Evolutionary conservation across 1,284 basidiomycete species (phyloP), one percentile per base, ranked within the genome.

Genomic region (Schizophyllum amplum): DNA sequence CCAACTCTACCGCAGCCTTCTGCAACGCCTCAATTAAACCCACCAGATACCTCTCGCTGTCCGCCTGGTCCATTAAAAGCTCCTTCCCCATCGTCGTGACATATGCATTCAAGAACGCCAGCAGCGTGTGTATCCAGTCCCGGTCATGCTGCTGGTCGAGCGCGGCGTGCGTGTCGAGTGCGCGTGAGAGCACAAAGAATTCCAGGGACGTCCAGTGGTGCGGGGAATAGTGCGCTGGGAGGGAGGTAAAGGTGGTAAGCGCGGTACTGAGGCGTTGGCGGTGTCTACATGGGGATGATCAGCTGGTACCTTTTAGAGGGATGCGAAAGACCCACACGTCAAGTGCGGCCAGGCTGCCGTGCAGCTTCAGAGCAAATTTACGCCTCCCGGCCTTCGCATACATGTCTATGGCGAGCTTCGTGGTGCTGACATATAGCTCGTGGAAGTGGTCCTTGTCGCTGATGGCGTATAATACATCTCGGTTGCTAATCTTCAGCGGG

Each of bases 361-460:
- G 91, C 51, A 97, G 72, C 64, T 89, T 88, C 48, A 95, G 72
- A 1, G 91, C 90, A 64, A 90, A 92, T 65, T 95, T 90, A 52
- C 86, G 80, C 53, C 94, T 82, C 4, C 87, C 87, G 15, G 89
- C 86, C 58, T 83, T 85, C 49, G 84, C 85, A 65, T 93, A 97
- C 58, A 89, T 79, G 50, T 90, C 84, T 52, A 96, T 87, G 6
- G 91, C 86, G 52, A 87, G 84, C 64, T 91, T 90, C 1, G 91
- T 92, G 27, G 87, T 69, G 15, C 72, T 72, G 15, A 84, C 73
- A 67, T 94, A 96, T 9, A 92, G 71, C 52, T 86, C 81, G 64
- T 89, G 87, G 66, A 94, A 95, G 4, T 72, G 67, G 0, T 83
- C 79, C 26, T 71, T 70, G 60, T 85, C 77, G 13, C 72, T 67